A percentile compares a stretch with the other conserved stretches of the same genome.
Evolutionary conservation across 2,329 filamentous ascomycete genomes (phyloP).

Genomic region (Colletotrichum siamense): DNA sequence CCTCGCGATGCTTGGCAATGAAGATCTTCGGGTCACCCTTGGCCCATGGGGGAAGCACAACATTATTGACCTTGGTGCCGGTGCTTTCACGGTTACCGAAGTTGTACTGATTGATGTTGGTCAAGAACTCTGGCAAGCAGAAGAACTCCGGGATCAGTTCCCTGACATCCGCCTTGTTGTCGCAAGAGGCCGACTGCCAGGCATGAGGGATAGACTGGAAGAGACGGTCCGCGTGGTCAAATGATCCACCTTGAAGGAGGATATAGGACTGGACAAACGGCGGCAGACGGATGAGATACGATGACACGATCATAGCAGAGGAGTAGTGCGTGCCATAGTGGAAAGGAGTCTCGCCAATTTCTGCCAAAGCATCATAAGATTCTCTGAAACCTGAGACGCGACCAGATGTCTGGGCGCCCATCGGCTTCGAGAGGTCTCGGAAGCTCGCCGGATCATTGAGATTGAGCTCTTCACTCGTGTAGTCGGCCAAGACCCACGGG

Average conservation of each 20-base stretch:
- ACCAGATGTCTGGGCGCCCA: constrained; percentile 85
- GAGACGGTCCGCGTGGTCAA: constrained; percentile 93
- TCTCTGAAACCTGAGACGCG: constrained; percentile 82
- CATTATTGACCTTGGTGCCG: constrained; percentile 80
- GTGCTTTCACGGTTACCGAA: constrained; percentile 88
- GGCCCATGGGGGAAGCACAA: constrained; percentile 92
- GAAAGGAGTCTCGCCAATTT: constrained; percentile 92
- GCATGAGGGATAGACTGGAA: constrained; percentile 93
- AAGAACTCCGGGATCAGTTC: constrained; percentile 98
- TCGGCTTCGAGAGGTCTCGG: constrained; percentile 91
- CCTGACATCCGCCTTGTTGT: constrained; percentile 92
- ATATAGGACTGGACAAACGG: constrained; percentile 97
- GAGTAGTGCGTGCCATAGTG: constrained; percentile 99
- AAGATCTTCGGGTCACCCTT: constrained; percentile 97
- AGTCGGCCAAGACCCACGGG: constrained; percentile 95
- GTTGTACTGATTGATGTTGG: constrained; percentile 93
- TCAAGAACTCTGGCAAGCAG: constrained; percentile 91
- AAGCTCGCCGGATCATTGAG: constrained; percentile 84
- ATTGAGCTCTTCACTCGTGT: constrained; percentile 91
- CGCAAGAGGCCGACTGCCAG: constrained; percentile 87
- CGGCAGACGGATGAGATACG: constrained; percentile 91
- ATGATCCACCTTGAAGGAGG: constrained; percentile 91
- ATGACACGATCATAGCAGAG: constrained; percentile 98
- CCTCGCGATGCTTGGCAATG: constrained; percentile 93
- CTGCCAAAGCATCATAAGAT: constrained; percentile 84